Evolutionary conservation across 139 green algal genomes (phyloP).

Genomic region (Gonium pectorale): DNA sequence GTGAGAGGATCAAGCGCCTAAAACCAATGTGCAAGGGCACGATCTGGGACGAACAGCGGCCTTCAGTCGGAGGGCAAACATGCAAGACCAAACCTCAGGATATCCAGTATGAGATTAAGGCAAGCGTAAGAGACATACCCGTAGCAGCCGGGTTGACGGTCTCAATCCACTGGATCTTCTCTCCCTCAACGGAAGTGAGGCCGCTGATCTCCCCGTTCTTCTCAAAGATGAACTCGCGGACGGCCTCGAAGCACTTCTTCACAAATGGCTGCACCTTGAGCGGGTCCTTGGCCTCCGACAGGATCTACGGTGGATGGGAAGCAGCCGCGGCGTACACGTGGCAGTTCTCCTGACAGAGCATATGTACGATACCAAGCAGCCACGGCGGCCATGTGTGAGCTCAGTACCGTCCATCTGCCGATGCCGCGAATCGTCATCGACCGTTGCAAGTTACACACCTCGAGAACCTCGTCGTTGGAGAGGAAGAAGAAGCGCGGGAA

Average conservation of each 20-base stretch:
- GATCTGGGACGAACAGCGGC: no score
- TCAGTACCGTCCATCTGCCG: no score
- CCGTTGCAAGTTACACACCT: no score
- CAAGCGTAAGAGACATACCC: no score
- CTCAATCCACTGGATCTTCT: slow-evolving; percentile 78
- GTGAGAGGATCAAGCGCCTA: neutral
- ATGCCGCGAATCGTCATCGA: no score
- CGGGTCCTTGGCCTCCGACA: slow-evolving; percentile 80
- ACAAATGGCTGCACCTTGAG: slow-evolving; percentile 82
- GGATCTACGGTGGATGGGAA: slow-evolving; percentile 78
- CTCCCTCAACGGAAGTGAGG: slow-evolving; percentile 69
- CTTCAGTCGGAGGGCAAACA: no score
- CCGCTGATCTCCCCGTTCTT: slow-evolving; percentile 61
- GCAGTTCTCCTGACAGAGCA: no score
- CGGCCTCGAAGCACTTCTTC: slow-evolving; percentile 88
- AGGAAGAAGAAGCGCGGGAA: slow-evolving; percentile 88
- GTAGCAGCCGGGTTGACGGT: slow-evolving; percentile 71
- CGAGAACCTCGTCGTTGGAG: slow-evolving; percentile 86
- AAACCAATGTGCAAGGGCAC: neutral
- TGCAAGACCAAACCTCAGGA: no score
- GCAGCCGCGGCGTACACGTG: no score
- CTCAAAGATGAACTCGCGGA: slow-evolving; percentile 73
- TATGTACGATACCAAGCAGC: no score
- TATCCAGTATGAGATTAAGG: no score
- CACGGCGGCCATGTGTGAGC: no score